Evolutionary conservation across 1,284 basidiomycete genomes (phyloP).

Genomic region (Amylostereum chailletii): DNA sequence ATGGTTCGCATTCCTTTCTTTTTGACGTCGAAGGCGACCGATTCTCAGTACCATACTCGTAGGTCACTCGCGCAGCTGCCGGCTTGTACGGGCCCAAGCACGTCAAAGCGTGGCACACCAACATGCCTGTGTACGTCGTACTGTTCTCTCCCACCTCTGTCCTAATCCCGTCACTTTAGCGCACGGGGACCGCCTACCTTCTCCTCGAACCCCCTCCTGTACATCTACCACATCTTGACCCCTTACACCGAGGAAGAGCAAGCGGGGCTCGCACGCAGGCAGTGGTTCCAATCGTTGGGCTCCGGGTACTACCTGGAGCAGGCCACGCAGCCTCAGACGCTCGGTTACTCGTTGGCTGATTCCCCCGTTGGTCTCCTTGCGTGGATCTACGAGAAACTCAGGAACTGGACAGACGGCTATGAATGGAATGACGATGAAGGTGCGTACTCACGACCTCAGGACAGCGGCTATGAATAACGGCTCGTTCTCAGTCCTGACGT

Average conservation of each 20-base stretch:
- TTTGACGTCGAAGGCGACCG: background rate
- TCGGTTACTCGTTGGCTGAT: conserved; percentile 47
- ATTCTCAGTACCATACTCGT: background rate
- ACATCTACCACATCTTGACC: conserved; percentile 10
- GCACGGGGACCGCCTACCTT: background rate
- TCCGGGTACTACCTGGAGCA: conserved; percentile 36
- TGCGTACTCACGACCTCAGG: conserved; percentile 9
- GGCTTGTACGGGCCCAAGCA: conserved; percentile 20
- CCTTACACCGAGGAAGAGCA: conserved; percentile 28
- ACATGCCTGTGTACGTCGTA: conserved; percentile 20
- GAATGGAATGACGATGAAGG: conserved; percentile 44
- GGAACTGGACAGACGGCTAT: conserved; percentile 42
- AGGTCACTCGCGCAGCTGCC: conserved; percentile 24
- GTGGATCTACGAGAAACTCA: conserved; percentile 56
- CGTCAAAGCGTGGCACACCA: conserved; percentile 28
- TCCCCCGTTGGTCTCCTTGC: conserved; percentile 50
- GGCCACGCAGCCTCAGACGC: conserved; percentile 44
- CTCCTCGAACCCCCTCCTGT: background rate
- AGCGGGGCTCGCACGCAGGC: conserved; percentile 23
- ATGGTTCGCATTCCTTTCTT: conserved; percentile 16
- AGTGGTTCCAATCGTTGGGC: conserved; percentile 23
- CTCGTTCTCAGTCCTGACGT: conserved; percentile 37
- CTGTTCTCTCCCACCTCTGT: background rate
- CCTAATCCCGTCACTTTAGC: background rate
- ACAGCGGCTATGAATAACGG: too few species aligned